These are phyloP conservation scores for Solanum chaucha DNA, from an alignment of 257 asterid genomes.

Conservation along the genomic window DNA sequence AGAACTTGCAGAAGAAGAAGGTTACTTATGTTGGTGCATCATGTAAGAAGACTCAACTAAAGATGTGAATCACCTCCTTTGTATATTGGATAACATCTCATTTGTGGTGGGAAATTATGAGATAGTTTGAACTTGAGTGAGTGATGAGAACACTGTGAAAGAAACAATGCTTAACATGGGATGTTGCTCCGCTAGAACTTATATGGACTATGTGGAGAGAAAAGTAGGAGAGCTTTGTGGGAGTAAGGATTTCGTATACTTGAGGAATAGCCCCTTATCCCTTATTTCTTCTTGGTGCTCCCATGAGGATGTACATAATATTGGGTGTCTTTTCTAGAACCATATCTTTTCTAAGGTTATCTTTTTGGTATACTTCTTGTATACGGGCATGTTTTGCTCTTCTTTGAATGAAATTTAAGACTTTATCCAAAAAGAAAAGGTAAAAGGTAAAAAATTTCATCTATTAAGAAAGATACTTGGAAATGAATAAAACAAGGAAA, in stretches of 20 bases:
- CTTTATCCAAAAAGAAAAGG: background rate
- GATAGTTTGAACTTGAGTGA: background rate
- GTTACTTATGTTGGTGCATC: background rate
- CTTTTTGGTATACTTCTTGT: background rate
- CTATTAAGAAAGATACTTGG: background rate
- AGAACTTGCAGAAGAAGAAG: background rate
- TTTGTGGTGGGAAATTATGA: background rate
- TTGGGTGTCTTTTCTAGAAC: background rate
- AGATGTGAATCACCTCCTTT: background rate
- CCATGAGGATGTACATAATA: background rate
- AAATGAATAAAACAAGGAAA: background rate
- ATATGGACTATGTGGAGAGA: background rate
- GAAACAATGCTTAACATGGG: background rate
- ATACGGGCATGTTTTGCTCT: background rate
- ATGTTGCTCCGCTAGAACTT: background rate
- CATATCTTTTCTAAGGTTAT: background rate
- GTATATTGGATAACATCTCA: background rate
- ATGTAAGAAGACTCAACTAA: background rate
- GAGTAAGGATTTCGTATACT: background rate
- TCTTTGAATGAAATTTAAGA: background rate
- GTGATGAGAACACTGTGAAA: background rate
- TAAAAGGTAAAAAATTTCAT: background rate
- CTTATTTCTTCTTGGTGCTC: background rate
- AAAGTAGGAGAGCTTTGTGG: background rate
- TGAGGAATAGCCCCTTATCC: background rate